Base-by-base conservation (phyloP, 2,329 filamentous ascomycete genomes). In the Nemania diffusa region DNA sequence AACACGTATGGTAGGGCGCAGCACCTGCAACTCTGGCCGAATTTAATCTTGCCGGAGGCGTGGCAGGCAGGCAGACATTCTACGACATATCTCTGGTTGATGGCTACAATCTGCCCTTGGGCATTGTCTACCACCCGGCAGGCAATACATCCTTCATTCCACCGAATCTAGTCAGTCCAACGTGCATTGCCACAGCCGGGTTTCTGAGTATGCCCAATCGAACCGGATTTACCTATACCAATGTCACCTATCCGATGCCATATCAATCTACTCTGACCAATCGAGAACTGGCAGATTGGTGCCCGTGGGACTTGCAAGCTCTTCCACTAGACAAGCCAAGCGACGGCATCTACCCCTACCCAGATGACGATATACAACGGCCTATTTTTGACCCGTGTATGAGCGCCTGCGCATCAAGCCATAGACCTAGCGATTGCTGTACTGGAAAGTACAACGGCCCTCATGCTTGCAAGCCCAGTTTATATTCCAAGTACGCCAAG, bases 71-170 rank as follows among this genome's bases (percentile, higher is more conserved):
- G 65, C 90, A 94, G 75, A 91, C 89, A 9, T 96, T 93, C 78
- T 95, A 94, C 80, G 92, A 96, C 78, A 92, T 96, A 69, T 94
- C 91, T 46, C 84, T 95, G 2, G 92, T 96, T 24, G 92, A 96
- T 76, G 92, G 92, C 56, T 95, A 95, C 84, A 95, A 95, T 76
- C 80, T 95, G 1, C 91, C 91, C 1, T 77, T 94, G 69, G 90
- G 87, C 32, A 87, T 88, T 75, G 83, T 84, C 62, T 87, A 89
- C 72, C 82, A 88, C 27, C 85, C 87, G 2, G 85, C 89, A 24
- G 84, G 85, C 61, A 90, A 92, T 72, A 84, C 86, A 7, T 84
- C 83, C 1, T 85, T 91, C 62, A 90, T 94, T 65, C 91, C 92
- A 13, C 90, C 91, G 8, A 94, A 93, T 73, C 84, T 93, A 24